Evolutionary conservation across 2,329 filamentous ascomycete species (phyloP).

Genomic region (Stagonosporopsis vannaccii): DNA sequence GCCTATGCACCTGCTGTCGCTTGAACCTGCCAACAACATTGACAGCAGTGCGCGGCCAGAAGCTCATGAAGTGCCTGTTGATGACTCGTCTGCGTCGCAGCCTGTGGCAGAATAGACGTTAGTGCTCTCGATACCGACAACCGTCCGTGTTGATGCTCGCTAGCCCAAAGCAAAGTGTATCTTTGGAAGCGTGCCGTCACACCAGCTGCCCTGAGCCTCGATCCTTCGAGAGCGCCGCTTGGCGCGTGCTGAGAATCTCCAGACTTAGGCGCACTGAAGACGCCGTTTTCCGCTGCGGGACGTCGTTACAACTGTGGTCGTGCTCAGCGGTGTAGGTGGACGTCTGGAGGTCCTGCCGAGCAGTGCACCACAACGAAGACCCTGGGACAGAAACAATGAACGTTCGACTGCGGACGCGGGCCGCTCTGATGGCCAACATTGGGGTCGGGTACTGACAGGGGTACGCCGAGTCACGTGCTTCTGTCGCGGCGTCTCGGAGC

Average conservation of each 20-base stretch:
- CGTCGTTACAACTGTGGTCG: not conserved
- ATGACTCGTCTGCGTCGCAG: slow-evolving; percentile 20
- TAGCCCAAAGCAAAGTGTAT: slow-evolving; percentile 7
- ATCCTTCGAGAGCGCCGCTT: slow-evolving; percentile 13
- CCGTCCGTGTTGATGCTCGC: slow-evolving; percentile 5
- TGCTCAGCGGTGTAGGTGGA: not conserved
- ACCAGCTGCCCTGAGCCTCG: slow-evolving; percentile 14
- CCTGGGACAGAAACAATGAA: slow-evolving; percentile 1
- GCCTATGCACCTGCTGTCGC: slow-evolving; percentile 10
- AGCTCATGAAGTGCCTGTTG: not conserved
- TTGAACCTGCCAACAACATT: slow-evolving; percentile 7
- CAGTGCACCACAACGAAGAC: not conserved
- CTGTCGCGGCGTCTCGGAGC: slow-evolving; percentile 1
- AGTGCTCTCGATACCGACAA: slow-evolving; percentile 8
- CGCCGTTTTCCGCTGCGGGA: not conserved
- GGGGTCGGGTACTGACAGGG: slow-evolving; percentile 10
- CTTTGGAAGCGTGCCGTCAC: slow-evolving; percentile 15
- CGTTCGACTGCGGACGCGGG: slow-evolving; percentile 13
- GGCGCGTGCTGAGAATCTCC: slow-evolving; percentile 4
- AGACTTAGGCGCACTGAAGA: not conserved
- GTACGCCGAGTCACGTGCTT: slow-evolving; percentile 15
- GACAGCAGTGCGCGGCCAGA: slow-evolving; percentile 1
- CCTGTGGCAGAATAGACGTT: slow-evolving; percentile 15
- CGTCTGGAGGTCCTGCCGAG: not conserved
- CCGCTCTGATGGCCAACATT: slow-evolving; percentile 10